Evolutionary conservation across 2,329 filamentous ascomycete genomes (phyloP).

Genomic region (Cladosporium sp.): DNA sequence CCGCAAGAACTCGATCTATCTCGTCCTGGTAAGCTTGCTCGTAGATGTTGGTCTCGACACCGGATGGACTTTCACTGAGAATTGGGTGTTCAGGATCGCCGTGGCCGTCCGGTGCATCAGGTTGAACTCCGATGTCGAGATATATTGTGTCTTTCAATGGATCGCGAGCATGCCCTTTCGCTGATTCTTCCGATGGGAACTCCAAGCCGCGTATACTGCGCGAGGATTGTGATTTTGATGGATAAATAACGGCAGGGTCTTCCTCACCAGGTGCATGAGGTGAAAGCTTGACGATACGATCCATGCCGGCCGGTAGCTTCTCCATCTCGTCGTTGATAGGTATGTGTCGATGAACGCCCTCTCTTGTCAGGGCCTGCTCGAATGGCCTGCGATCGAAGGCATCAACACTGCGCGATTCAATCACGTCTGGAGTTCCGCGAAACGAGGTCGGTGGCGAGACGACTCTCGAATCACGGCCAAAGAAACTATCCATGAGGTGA

Average conservation of each 20-base stretch:
- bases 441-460: conserved; percentile 56
- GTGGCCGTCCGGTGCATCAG: conserved; percentile 20
- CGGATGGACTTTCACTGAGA: conserved; percentile 79
- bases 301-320: conserved; percentile 24
- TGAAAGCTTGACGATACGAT: conserved; percentile 8
- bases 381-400: conserved; percentile 47
- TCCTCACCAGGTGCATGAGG: background rate
- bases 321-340: conserved; percentile 27
- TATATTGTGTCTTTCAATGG: conserved; percentile 62
- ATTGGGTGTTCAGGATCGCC: conserved; percentile 32
- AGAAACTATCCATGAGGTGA: conserved; percentile 54
- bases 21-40: conserved; percentile 83
- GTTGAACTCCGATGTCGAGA: conserved; percentile 65
- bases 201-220: conserved; percentile 24
- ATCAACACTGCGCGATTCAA: conserved; percentile 47
- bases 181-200: conserved; percentile 32
- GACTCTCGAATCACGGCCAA: conserved; percentile 55
- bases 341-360: conserved; percentile 51
- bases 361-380: conserved; percentile 48
- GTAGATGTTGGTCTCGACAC: conserved; percentile 82
- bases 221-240: background rate
- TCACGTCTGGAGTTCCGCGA: conserved; percentile 26
- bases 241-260: background rate
- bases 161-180: conserved; percentile 61
- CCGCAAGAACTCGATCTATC: conserved; percentile 63